phyloP scores from a whole-genome alignment of 257 asterid species.

The Capsicum pubescens region DNA sequence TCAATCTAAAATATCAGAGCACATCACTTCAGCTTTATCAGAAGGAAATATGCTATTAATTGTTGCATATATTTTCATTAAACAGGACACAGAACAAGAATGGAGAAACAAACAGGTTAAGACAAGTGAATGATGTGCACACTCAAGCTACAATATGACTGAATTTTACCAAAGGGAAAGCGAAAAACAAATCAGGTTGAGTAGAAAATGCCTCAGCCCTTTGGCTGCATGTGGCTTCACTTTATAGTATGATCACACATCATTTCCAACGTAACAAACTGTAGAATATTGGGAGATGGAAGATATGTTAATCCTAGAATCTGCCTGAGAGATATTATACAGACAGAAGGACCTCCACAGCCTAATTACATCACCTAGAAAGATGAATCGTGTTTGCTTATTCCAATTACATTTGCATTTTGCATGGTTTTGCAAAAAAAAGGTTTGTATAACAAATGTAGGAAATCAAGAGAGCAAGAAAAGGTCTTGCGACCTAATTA shows the following conservation, averaged over 20 bases:
- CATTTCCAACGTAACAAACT: slow-evolving; percentile 19
- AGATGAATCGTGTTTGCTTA: slow-evolving; percentile 39
- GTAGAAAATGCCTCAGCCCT: slow-evolving; percentile 6
- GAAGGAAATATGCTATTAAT: not conserved
- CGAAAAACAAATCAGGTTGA: not conserved
- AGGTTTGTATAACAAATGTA: not conserved
- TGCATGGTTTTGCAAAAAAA: not conserved
- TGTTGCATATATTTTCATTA: slow-evolving; percentile 20
- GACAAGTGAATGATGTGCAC: not conserved
- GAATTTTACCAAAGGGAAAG: not conserved
- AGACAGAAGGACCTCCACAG: slow-evolving; percentile 78
- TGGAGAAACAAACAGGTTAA: not conserved
- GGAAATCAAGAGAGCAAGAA: not conserved
- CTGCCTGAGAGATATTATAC: not conserved
- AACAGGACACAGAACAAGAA: not conserved
- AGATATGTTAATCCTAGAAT: not conserved
- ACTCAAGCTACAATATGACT: slow-evolving; percentile 1
- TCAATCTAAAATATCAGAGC: slow-evolving; percentile 22
- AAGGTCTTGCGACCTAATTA: not conserved
- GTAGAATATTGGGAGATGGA: not conserved
- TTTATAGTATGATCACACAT: slow-evolving; percentile 18
- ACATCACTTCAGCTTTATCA: slow-evolving; percentile 15
- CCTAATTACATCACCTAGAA: slow-evolving; percentile 51
- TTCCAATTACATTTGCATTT: not conserved
- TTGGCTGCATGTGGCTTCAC: not conserved